Conservation (phyloP, 495 filamentous ascomycete species). For the Hypoxylon subgilvum region DNA sequence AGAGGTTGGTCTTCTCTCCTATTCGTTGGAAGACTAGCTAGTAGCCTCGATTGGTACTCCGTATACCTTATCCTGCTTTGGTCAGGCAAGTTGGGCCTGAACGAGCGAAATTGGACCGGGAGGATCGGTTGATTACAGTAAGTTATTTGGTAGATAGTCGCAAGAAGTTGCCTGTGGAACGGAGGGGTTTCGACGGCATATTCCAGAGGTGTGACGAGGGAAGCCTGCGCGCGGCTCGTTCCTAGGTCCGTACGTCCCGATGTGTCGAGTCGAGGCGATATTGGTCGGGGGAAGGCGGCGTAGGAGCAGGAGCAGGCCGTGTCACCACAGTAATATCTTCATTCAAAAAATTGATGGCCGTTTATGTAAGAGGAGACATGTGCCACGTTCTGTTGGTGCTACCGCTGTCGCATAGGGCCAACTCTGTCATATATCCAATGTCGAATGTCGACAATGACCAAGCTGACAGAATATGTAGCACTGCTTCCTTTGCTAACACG, state of each 20-base stretch:
- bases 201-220: slow-evolving; percentile 21
- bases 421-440: slow-evolving; percentile 17
- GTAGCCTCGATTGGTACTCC: neutral
- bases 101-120: slow-evolving; percentile 2
- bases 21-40: too few species aligned
- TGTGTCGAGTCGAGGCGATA: slow-evolving; percentile 13
- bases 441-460: slow-evolving; percentile 7
- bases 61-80: slow-evolving; percentile 10
- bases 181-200: slow-evolving; percentile 2
- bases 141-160: slow-evolving; percentile 19
- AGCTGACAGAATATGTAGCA: slow-evolving; percentile 5
- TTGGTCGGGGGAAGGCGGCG: slow-evolving; percentile 6
- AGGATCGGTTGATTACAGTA: neutral
- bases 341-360: too few species aligned
- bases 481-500: neutral
- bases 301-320: slow-evolving; percentile 7
- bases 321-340: slow-evolving; percentile 6
- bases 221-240: slow-evolving; percentile 27
- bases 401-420: slow-evolving; percentile 5
- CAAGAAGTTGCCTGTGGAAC: slow-evolving; percentile 32
- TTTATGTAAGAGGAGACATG: neutral
- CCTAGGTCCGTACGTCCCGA: too few species aligned
- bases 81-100: slow-evolving; percentile 7
- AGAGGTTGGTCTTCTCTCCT: too few species aligned
- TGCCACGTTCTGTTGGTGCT: neutral